Conservation (phyloP, 805 yeast species). For the Saccharomycopsis sp. region DNA sequence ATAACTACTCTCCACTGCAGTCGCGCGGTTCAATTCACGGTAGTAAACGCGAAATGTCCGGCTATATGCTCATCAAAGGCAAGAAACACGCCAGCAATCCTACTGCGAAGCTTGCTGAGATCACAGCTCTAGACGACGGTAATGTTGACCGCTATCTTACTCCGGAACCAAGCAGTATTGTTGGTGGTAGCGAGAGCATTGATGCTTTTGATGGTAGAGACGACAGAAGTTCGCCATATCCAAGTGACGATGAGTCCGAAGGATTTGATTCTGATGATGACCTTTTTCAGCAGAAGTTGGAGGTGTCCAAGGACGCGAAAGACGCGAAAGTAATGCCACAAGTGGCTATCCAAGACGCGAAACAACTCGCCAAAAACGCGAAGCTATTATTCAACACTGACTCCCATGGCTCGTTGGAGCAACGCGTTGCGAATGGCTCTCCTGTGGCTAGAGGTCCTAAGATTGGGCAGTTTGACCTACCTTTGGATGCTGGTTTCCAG, state of each 20-base stretch:
- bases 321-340: not conserved
- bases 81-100: not conserved
- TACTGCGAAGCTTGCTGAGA: not conserved
- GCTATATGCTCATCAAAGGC: not conserved
- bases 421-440: not conserved
- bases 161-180: conserved; percentile 19
- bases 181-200: not conserved
- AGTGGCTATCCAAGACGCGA: too few relatives aligned
- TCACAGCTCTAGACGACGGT: not conserved
- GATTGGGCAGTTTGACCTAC: conserved; percentile 13
- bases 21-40: not conserved
- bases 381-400: not conserved
- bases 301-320: not conserved
- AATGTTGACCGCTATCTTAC: conserved; percentile 11
- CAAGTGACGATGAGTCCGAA: conserved; percentile 4
- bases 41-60: not conserved
- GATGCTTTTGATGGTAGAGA: conserved; percentile 5
- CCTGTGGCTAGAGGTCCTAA: conserved; percentile 10
- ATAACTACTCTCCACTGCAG: not conserved
- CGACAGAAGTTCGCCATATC: conserved; percentile 18
- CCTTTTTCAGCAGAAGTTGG: not conserved
- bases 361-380: not conserved
- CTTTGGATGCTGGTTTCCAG: conserved; percentile 8
- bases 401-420: not conserved
- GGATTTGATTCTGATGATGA: not conserved